Conservation (phyloP, 192 early-diverging fungal species). For the Powellomyces hirtus region DNA sequence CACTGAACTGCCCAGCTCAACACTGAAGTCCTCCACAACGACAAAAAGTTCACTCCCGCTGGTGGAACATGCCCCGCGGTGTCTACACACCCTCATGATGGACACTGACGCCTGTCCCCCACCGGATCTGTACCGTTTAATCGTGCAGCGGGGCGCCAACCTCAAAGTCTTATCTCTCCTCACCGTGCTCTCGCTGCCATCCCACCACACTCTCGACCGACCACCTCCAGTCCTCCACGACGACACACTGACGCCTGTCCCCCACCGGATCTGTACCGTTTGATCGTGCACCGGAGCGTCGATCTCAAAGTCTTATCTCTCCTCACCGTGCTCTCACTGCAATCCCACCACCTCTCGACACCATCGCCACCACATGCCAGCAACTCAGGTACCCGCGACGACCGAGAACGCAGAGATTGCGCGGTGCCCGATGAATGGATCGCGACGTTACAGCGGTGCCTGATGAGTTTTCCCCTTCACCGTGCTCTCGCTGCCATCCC, state of each 20-base stretch:
- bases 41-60: too few species aligned
- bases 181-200: background rate
- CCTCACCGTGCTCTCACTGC: conserved; percentile 1
- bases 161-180: conserved; percentile 7
- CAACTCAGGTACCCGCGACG: background rate
- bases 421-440: background rate
- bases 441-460: background rate
- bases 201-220: background rate
- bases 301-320: background rate
- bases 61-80: background rate
- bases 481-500: background rate
- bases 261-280: background rate
- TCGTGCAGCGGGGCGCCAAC: background rate
- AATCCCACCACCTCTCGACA: background rate
- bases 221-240: too few species aligned
- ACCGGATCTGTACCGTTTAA: background rate
- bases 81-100: conserved; percentile 3
- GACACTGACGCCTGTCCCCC: conserved; percentile 17
- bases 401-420: background rate
- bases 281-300: background rate
- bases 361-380: background rate
- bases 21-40: too few species aligned
- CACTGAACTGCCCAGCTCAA: too few species aligned
- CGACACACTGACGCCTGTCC: conserved; percentile 18
- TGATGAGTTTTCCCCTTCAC: conserved; percentile 1